Base-by-base conservation (phyloP, 208 protist species). In the Crithidia expoeki region DNA sequence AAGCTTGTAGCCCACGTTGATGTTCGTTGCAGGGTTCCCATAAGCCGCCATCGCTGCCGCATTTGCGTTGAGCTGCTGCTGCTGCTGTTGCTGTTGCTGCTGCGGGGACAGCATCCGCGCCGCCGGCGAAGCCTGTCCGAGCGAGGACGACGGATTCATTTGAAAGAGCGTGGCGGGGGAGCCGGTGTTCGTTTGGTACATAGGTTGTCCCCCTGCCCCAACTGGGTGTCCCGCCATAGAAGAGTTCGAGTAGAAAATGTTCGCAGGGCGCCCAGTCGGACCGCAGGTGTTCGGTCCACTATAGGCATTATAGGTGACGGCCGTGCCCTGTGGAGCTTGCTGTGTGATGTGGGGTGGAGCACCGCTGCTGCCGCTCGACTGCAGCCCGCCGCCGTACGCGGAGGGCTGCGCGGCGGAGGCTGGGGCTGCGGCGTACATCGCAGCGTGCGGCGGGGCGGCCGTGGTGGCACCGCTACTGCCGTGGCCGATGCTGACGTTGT, bases 1-100 rank as follows among this genome's bases (percentile, higher is more conserved):
- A 16, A 96, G 84, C 68, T 94, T 96, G 38, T 75, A 89, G 38
- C 85, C 84, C 50, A 78, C 60, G 71, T 80, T 80, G 59, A 80
- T 84, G 71, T 87, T 83, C 14, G 60, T 65, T 16, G 53, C 51
- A 7, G 76, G 63, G 44, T 64, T 81, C 27, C 33, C 64, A 50
- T 62, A 70, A 16, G 59, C 57, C 0, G 72, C 72, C 25, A 63
- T 51, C 4, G 61, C 60, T 0, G 51, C 60, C 4, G 67, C 67
- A 9, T 23, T 63, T 32, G 30, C 64, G 11, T 67, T 40, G n/a
- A 47, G 25, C 17, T 67, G 61, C 12, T 67, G 61, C 16, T 67
- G 61, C 30, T 67, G 56, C 56, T 62, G 61, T 47, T 67, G 61
- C 32, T 65, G 58, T 25, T 49, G 59, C 30, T 49, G 59, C 30